phyloP scores from a whole-genome alignment of 2,329 filamentous ascomycete genomes.

The Polytolypa hystricis region DNA sequence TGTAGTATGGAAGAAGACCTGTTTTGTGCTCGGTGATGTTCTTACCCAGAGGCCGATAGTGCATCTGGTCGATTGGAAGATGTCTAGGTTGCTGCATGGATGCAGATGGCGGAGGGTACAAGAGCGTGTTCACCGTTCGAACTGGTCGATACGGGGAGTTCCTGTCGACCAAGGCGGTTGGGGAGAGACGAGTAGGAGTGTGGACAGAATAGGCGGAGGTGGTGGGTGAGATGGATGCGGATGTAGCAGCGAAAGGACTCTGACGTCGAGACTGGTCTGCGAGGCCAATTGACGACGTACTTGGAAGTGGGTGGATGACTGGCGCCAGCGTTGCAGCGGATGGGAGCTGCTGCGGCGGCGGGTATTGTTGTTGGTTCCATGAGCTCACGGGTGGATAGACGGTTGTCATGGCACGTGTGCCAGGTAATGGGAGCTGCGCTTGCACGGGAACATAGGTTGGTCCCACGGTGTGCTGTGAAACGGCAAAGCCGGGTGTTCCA shows the following conservation, averaged over 20 bases:
- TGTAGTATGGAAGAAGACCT: conserved; percentile 53
- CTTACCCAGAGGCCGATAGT: conserved; percentile 68
- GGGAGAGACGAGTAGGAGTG: conserved; percentile 63
- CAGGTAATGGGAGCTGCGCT: conserved; percentile 5
- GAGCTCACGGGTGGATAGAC: conserved; percentile 52
- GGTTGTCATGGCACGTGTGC: conserved; percentile 59
- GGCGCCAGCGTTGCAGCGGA: conserved; percentile 24
- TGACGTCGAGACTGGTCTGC: conserved; percentile 35
- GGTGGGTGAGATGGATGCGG: conserved; percentile 54
- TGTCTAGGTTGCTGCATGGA: conserved; percentile 65
- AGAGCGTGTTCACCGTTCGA: conserved; percentile 76
- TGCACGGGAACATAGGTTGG: conserved; percentile 10
- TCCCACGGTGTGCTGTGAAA: conserved; percentile 42
- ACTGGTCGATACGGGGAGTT: conserved; percentile 89
- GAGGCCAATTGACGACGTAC: conserved; percentile 18
- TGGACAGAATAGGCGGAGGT: conserved; percentile 51
- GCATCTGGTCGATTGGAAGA: conserved; percentile 60
- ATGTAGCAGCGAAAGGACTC: conserved; percentile 42
- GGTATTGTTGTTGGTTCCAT: conserved; percentile 40
- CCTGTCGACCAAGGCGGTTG: conserved; percentile 76
- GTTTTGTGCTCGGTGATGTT: conserved; percentile 53
- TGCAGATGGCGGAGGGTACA: conserved; percentile 72
- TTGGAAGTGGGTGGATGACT: conserved; percentile 19
- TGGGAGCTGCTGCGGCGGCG: no score
- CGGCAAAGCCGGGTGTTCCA: conserved; percentile 59